These are phyloP conservation scores for Platanthera zijinensis DNA, from an alignment of 106 monocot genomes.

Conservation along the genomic window DNA sequence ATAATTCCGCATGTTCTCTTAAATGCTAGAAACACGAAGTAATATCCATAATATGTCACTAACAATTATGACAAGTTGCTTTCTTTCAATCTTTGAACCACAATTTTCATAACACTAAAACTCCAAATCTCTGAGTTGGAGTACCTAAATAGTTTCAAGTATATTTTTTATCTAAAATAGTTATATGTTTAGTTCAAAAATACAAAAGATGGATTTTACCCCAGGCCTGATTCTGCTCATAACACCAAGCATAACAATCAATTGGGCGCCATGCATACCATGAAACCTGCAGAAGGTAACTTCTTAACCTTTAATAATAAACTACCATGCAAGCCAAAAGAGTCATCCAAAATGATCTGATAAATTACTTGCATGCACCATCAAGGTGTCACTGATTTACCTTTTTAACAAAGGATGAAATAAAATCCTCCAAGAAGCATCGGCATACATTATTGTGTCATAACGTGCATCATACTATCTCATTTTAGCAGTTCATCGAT, in stretches of 20 bases:
- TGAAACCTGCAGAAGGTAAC: neutral
- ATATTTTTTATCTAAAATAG: neutral
- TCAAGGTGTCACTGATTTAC: neutral
- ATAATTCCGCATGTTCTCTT: neutral
- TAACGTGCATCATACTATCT: neutral
- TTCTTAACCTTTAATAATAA: neutral
- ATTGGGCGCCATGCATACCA: neutral
- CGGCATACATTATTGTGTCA: neutral
- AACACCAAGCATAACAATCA: neutral
- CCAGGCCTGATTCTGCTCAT: neutral
- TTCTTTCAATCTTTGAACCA: neutral
- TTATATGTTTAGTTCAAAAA: neutral
- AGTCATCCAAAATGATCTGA: conserved; percentile 1
- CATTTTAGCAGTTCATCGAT: neutral
- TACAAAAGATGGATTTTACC: neutral
- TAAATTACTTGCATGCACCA: neutral
- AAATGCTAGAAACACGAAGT: neutral
- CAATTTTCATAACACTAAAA: neutral
- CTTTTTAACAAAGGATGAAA: neutral
- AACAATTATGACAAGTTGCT: no score
- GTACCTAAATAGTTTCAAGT: neutral
- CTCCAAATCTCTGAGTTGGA: neutral
- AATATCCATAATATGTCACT: neutral
- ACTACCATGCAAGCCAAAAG: neutral
- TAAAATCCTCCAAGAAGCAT: neutral